Conservation (phyloP, 2,329 filamentous ascomycete species). For the Monosporascus sp. region DNA sequence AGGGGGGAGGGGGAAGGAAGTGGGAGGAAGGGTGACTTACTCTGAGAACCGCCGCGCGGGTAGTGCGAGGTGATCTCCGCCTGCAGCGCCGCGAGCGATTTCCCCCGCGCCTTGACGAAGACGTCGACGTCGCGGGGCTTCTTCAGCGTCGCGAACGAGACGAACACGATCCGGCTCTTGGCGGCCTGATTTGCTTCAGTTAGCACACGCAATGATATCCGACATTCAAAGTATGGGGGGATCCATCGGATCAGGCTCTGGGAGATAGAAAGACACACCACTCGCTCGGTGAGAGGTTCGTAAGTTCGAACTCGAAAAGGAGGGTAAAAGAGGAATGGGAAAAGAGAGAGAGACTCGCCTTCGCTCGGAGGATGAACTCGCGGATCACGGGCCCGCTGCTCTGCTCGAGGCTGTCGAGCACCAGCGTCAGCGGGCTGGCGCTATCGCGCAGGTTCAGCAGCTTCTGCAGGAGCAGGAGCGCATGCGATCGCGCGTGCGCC, state of each 20-base stretch:
- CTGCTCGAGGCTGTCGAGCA: constrained; percentile 84
- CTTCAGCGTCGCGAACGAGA: constrained; percentile 71
- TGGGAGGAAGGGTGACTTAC: constrained; percentile 34
- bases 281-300: background rate
- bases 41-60: constrained; percentile 33
- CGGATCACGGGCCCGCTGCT: constrained; percentile 62
- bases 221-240: too few relatives aligned
- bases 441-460: constrained; percentile 73
- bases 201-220: background rate
- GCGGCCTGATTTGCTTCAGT: constrained; percentile 41
- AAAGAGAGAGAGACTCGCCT: constrained; percentile 44
- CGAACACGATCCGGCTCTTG: constrained; percentile 66
- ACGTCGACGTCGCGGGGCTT: constrained; percentile 61
- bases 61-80: constrained; percentile 56
- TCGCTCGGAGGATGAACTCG: constrained; percentile 73
- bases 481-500: constrained; percentile 74
- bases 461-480: constrained; percentile 77
- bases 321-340: background rate
- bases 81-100: constrained; percentile 50
- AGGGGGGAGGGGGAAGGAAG: constrained; percentile 2
- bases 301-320: constrained; percentile 1
- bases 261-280: too few relatives aligned
- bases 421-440: constrained; percentile 78
- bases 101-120: constrained; percentile 61
- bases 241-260: too few relatives aligned